A percentile compares a stretch with the other conserved stretches of the same genome.
These are phyloP conservation scores for Rhodofomes roseus DNA, from an alignment of 1,284 basidiomycete genomes.

Conservation along the genomic window DNA sequence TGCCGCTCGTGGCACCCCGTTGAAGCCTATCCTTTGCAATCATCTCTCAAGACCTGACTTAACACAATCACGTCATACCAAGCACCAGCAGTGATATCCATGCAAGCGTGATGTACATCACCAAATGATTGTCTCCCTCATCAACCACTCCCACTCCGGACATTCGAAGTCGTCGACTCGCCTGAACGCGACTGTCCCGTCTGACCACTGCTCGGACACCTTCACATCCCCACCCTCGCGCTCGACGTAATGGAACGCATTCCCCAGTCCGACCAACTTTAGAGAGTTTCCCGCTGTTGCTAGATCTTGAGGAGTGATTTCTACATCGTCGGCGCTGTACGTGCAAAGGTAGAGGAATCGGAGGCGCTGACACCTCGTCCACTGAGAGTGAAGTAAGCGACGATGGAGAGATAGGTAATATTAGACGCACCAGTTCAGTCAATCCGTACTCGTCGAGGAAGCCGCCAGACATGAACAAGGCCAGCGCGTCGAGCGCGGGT, in stretches of 20 bases:
- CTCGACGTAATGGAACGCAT: not conserved
- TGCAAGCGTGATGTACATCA: too few species aligned
- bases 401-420: not conserved
- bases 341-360: too few species aligned
- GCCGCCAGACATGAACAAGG: too few species aligned
- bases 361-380: not conserved
- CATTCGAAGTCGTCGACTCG: not conserved
- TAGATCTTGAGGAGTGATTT: not conserved
- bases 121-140: not conserved
- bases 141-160: not conserved
- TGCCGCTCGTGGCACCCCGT: not conserved
- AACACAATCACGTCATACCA: too few species aligned
- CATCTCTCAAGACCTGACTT: too few species aligned
- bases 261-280: not conserved
- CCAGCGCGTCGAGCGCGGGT: too few species aligned
- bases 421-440: too few species aligned
- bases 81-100: too few species aligned
- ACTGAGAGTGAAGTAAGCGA: not conserved
- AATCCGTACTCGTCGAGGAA: too few species aligned
- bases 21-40: too few species aligned
- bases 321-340: not conserved
- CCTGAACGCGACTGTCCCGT: not conserved
- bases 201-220: not conserved
- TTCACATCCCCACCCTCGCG: not conserved
- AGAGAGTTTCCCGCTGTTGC: not conserved